A percentile compares a stretch with the other conserved stretches of the same genome.
Evolutionary conservation across 2,329 filamentous ascomycete genomes (phyloP).

Genomic region (Botrytis cinerea): DNA sequence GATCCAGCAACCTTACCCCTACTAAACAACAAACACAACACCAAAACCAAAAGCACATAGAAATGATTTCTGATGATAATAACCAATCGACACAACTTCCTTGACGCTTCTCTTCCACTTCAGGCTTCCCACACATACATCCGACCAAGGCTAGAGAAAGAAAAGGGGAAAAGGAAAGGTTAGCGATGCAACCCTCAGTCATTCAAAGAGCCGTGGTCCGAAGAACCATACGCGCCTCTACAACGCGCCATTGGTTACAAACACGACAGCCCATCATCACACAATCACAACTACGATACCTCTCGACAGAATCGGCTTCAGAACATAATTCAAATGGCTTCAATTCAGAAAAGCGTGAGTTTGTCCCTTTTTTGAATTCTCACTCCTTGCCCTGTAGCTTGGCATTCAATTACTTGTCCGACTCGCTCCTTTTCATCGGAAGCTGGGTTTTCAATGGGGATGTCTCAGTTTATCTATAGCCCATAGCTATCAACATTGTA

Average conservation of each 20-base stretch:
- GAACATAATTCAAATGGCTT: not conserved
- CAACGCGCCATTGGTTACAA: slow-evolving; percentile 21
- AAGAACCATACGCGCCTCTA: slow-evolving; percentile 9
- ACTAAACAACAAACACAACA: slow-evolving; percentile 2
- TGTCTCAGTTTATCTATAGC: slow-evolving; percentile 5
- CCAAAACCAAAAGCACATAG: slow-evolving; percentile 1
- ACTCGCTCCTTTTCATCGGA: slow-evolving; percentile 8
- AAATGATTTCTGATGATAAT: not conserved
- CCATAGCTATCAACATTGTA: not conserved
- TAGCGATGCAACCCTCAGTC: slow-evolving; percentile 20
- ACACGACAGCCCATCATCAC: slow-evolving; percentile 8
- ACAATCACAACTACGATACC: slow-evolving; percentile 17
- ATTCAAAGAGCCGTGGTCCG: not conserved
- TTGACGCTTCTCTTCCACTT: not conserved
- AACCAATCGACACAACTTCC: not conserved
- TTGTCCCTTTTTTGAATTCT: not conserved
- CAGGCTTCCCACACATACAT: not conserved
- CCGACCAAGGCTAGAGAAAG: not conserved
- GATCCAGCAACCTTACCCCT: not conserved
- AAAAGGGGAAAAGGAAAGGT: not conserved
- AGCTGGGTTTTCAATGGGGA: slow-evolving; percentile 1
- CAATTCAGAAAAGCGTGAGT: slow-evolving; percentile 1
- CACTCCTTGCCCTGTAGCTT: not conserved
- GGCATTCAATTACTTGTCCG: not conserved
- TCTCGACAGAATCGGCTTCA: not conserved